These are phyloP conservation scores for Blastosporella zonata DNA, from an alignment of 1,284 basidiomycete genomes.

Conservation along the genomic window DNA sequence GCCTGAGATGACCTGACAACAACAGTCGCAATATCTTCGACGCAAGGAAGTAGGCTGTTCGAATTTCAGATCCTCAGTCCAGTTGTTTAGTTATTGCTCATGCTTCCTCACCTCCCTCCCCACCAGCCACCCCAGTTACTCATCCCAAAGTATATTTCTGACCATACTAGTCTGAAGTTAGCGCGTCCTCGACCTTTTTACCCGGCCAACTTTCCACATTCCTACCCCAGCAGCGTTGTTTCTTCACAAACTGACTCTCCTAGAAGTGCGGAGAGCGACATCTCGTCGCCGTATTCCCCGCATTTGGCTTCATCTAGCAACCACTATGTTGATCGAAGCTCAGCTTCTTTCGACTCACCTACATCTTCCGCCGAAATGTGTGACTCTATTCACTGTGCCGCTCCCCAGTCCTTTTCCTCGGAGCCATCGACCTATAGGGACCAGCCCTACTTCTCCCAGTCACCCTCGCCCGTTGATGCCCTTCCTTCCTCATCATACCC, in stretches of 20 bases:
- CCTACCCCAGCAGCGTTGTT: constrained; percentile 23
- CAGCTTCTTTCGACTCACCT: constrained; percentile 29
- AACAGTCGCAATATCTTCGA: too few relatives aligned
- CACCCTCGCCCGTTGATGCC: constrained; percentile 42
- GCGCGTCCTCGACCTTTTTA: constrained; percentile 25
- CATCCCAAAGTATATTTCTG: constrained; percentile 27
- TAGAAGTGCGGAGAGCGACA: constrained; percentile 32
- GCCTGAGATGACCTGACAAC: too few relatives aligned
- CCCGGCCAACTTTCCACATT: constrained; percentile 22
- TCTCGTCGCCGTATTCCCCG: constrained; percentile 31
- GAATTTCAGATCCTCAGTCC: constrained; percentile 29
- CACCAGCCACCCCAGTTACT: constrained; percentile 26
- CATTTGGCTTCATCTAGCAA: constrained; percentile 25
- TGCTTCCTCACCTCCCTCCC: too few relatives aligned
- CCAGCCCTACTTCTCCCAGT: constrained; percentile 33
- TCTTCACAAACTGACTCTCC: constrained; percentile 32
- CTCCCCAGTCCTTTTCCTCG: constrained; percentile 26
- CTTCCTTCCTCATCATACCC: constrained; percentile 33
- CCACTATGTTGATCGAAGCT: constrained; percentile 29
- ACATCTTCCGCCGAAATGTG: constrained; percentile 28
- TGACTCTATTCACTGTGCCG: constrained; percentile 20
- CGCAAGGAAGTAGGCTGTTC: too few relatives aligned
- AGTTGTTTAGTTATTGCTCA: too few relatives aligned
- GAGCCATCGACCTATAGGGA: constrained; percentile 21
- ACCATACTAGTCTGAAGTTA: constrained; percentile 21